A percentile compares a stretch with the other conserved stretches of the same genome.
Conservation (phyloP, 768 basidiomycete genomes). For the Lentinula sp. region DNA sequence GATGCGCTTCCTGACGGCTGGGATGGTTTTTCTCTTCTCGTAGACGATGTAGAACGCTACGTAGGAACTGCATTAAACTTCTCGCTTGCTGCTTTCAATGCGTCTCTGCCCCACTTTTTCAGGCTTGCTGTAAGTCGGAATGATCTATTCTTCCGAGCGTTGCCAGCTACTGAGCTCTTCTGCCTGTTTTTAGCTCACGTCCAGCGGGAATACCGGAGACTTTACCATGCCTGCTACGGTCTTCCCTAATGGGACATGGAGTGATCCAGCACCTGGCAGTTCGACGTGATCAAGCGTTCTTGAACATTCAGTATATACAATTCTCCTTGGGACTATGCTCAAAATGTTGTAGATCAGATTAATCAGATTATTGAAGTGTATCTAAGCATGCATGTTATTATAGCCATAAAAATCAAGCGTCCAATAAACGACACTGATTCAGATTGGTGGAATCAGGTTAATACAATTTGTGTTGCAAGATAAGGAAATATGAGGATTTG, state of each 20-base stretch:
- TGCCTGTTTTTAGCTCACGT: slow-evolving; percentile 36
- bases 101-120: slow-evolving; percentile 68
- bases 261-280: slow-evolving; percentile 65
- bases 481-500: slow-evolving; percentile 1
- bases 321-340: neutral
- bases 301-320: neutral
- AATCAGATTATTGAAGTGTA: neutral
- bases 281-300: slow-evolving; percentile 21
- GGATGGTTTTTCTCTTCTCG: slow-evolving; percentile 73
- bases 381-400: slow-evolving; percentile 5
- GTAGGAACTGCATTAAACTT: slow-evolving; percentile 66
- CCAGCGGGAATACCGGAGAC: slow-evolving; percentile 48
- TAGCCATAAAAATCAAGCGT: slow-evolving; percentile 1
- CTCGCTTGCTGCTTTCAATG: slow-evolving; percentile 56
- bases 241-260: slow-evolving; percentile 80
- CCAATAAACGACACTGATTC: slow-evolving; percentile 6
- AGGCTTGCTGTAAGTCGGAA: slow-evolving; percentile 60
- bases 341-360: slow-evolving; percentile 1
- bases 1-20: slow-evolving; percentile 44
- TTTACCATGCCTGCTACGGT: slow-evolving; percentile 76
- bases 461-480: neutral
- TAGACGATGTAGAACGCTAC: slow-evolving; percentile 85
- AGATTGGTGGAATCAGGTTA: slow-evolving; percentile 4
- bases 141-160: neutral
- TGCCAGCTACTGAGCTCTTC: slow-evolving; percentile 1